Percentiles rank a stretch among this genome's conserved stretches.
Conservation (phyloP, 2,329 filamentous ascomycete genomes). For the Lachnellula hyalina region DNA sequence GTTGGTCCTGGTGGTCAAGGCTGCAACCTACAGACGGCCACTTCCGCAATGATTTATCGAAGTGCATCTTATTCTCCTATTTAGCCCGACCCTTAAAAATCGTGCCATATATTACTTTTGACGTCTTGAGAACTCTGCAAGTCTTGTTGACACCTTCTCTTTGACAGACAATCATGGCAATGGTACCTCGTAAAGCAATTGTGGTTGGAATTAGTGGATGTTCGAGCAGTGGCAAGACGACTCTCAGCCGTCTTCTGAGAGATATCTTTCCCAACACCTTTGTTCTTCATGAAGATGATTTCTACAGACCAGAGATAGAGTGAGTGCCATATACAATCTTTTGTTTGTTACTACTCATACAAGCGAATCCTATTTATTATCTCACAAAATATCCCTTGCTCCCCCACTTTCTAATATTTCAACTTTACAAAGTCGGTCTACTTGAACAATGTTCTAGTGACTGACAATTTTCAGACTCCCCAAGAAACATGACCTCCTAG, state of each 20-base stretch:
- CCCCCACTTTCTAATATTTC: background rate
- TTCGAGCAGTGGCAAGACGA: conserved; percentile 93
- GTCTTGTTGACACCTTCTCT: background rate
- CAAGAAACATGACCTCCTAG: conserved; percentile 56
- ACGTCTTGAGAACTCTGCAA: background rate
- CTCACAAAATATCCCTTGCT: background rate
- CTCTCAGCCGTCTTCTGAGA: conserved; percentile 76
- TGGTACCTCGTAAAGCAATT: conserved; percentile 34
- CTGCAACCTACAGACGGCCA: no score
- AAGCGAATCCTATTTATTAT: background rate
- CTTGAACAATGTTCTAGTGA: background rate
- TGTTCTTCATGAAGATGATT: conserved; percentile 94
- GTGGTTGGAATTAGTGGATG: conserved; percentile 82
- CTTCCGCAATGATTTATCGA: no score
- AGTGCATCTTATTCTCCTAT: no score
- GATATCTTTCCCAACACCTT: conserved; percentile 74
- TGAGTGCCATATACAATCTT: conserved; percentile 36
- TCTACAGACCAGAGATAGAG: conserved; percentile 77
- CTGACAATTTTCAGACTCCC: conserved; percentile 43
- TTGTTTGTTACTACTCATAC: background rate
- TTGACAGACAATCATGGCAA: background rate
- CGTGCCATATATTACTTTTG: background rate
- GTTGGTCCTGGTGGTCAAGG: no score
- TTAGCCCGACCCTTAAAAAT: no score
- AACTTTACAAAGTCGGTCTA: background rate